Percentiles rank a stretch among this genome's conserved stretches.
phyloP scores from a whole-genome alignment of 176 grass and related monocot species.

The Aegilops tauschii region DNA sequence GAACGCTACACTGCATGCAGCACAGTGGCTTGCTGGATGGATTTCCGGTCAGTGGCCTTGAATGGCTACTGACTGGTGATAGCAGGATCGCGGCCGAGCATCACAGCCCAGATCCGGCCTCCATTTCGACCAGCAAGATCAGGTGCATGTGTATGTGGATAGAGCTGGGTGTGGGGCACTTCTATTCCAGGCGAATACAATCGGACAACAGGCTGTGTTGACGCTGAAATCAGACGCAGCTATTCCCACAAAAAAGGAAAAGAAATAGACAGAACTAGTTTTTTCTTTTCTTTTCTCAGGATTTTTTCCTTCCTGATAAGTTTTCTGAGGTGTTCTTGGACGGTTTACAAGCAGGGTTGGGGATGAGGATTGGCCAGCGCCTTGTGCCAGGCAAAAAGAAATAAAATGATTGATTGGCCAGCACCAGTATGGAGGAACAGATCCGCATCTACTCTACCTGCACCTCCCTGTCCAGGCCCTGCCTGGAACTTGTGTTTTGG shows the following conservation, averaged over 20 bases:
- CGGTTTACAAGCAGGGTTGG: neutral
- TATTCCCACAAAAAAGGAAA: neutral
- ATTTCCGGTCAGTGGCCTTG: too few species aligned
- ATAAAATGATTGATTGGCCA: constrained; percentile 12
- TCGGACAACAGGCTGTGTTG: constrained; percentile 50
- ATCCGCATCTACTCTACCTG: constrained; percentile 42
- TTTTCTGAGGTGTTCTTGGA: neutral
- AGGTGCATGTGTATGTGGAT: neutral
- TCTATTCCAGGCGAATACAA: constrained; percentile 19
- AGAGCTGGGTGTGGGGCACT: constrained; percentile 20
- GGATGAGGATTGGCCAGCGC: neutral
- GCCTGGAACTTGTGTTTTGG: neutral
- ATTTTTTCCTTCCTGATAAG: neutral
- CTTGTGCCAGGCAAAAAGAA: too few species aligned
- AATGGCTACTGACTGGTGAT: too few species aligned
- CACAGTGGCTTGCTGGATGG: too few species aligned
- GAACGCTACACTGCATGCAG: too few species aligned
- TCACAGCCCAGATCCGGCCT: neutral
- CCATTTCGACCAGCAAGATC: neutral
- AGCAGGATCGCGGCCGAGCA: neutral
- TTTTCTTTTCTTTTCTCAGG: too few species aligned
- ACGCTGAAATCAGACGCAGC: constrained; percentile 15
- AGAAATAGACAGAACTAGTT: too few species aligned
- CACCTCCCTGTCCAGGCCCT: constrained; percentile 38
- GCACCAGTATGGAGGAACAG: constrained; percentile 14